phyloP scores from a whole-genome alignment of 2,329 filamentous ascomycete species.

The Aspergillus nomiae region DNA sequence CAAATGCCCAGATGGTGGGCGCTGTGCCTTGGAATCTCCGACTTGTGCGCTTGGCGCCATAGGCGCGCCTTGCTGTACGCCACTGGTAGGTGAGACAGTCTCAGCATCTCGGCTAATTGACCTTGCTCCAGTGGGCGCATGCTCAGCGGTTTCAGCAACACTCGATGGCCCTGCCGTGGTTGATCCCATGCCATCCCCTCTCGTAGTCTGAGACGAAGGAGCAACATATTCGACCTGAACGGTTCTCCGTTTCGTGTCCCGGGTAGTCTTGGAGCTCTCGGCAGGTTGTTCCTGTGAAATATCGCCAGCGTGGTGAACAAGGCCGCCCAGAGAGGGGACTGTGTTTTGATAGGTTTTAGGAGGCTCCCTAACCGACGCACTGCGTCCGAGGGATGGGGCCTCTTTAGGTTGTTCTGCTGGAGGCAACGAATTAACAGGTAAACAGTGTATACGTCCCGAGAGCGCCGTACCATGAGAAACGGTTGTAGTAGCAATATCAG shows the following conservation, averaged over 20 bases:
- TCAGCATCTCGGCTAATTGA: slow-evolving; percentile 17
- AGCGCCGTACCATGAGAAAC: slow-evolving; percentile 58
- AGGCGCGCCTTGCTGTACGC: slow-evolving; percentile 7
- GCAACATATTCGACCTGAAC: slow-evolving; percentile 98
- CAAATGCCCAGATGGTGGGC: slow-evolving; percentile 52
- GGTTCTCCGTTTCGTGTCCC: slow-evolving; percentile 88
- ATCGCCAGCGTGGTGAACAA: slow-evolving; percentile 73
- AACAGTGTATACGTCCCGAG: neutral
- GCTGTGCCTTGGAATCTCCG: slow-evolving; percentile 19
- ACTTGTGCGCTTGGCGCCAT: slow-evolving; percentile 9
- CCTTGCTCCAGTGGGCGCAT: slow-evolving; percentile 49
- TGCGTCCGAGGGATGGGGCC: slow-evolving; percentile 69
- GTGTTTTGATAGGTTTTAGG: slow-evolving; percentile 64
- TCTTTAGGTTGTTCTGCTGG: slow-evolving; percentile 55
- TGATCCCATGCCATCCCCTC: slow-evolving; percentile 56
- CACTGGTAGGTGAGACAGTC: slow-evolving; percentile 7
- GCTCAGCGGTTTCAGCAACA: slow-evolving; percentile 18
- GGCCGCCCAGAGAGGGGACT: slow-evolving; percentile 56
- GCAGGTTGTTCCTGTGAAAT: slow-evolving; percentile 68
- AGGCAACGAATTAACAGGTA: slow-evolving; percentile 8
- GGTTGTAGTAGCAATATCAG: slow-evolving; percentile 80
- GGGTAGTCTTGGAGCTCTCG: slow-evolving; percentile 64
- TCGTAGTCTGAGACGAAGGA: slow-evolving; percentile 79
- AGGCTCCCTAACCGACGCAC: slow-evolving; percentile 87
- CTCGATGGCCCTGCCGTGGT: slow-evolving; percentile 21